Evolutionary conservation across 495 filamentous ascomycete species (phyloP).

Genomic region (Hyaloscypha hepaticicola): DNA sequence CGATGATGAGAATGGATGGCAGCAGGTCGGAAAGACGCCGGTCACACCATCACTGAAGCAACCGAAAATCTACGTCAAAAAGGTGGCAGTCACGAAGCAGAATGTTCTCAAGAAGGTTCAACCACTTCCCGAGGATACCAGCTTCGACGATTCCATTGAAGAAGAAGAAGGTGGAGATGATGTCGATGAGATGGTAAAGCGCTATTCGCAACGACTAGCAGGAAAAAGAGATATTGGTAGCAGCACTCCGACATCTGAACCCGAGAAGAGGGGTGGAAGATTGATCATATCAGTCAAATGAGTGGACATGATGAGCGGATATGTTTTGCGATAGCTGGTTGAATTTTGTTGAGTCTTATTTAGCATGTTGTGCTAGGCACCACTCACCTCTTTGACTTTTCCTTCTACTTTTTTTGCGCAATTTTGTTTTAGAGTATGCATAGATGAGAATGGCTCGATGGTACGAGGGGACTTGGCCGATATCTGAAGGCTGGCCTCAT

Average conservation of each 20-base stretch:
- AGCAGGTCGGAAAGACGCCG: not conserved
- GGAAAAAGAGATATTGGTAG: conserved; percentile 15
- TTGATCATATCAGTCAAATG: not conserved
- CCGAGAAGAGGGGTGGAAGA: not conserved
- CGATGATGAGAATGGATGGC: not conserved
- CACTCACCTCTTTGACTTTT: not conserved
- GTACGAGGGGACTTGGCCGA: not conserved
- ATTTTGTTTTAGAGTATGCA: not conserved
- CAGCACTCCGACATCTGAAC: not conserved
- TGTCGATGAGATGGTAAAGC: conserved; percentile 16
- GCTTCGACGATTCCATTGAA: not conserved
- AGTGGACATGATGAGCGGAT: not conserved
- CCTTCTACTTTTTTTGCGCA: not conserved
- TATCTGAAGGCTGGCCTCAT: not conserved
- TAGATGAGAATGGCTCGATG: not conserved
- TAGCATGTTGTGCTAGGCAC: not conserved
- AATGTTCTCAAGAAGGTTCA: not conserved
- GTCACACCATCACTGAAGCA: not conserved
- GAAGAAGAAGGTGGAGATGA: conserved; percentile 11
- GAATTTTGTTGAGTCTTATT: not conserved
- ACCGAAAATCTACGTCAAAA: not conserved
- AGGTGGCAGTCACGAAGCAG: not conserved
- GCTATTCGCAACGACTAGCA: conserved; percentile 4
- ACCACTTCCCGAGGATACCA: not conserved
- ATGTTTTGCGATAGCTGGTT: not conserved